These are phyloP conservation scores for Larix kaempferi DNA, from an alignment of 75 land plant genomes.

Conservation along the genomic window DNA sequence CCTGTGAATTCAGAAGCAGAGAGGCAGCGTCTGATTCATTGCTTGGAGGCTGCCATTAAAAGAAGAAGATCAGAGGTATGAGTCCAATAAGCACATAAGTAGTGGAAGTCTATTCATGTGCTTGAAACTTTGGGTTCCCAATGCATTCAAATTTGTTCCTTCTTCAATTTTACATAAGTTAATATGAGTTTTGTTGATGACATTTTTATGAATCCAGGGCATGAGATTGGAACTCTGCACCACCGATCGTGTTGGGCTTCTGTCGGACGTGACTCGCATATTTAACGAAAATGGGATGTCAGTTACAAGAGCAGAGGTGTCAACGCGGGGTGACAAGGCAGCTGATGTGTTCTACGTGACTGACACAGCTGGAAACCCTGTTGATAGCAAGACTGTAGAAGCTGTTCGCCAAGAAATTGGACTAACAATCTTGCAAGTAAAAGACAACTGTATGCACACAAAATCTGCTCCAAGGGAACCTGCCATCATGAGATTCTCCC, in stretches of 20 bases:
- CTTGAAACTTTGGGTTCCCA: no score
- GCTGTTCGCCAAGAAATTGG: conserved; percentile 52
- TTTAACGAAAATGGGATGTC: conserved; percentile 89
- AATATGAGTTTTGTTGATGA: not conserved
- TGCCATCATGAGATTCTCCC: conserved; percentile 27
- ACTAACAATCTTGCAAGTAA: conserved; percentile 30
- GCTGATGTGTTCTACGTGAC: conserved; percentile 74
- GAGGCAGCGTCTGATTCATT: conserved; percentile 58
- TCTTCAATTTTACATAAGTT: not conserved
- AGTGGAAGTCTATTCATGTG: no score
- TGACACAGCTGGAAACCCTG: conserved; percentile 58
- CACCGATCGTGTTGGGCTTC: conserved; percentile 55
- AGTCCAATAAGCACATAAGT: not conserved
- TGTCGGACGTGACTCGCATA: conserved; percentile 80
- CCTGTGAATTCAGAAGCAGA: conserved; percentile 79
- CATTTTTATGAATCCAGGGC: conserved; percentile 48
- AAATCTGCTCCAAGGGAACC: conserved; percentile 18
- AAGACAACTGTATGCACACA: conserved; percentile 21
- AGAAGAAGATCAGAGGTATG: conserved; percentile 75
- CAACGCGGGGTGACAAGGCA: conserved; percentile 51
- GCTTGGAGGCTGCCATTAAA: conserved; percentile 85
- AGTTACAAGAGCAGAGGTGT: conserved; percentile 78
- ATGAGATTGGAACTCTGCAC: conserved; percentile 74
- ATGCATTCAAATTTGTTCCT: no score
- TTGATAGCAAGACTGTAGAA: conserved; percentile 54